phyloP scores from a whole-genome alignment of 495 filamentous ascomycete species.

The Aspergillus cristatus region DNA sequence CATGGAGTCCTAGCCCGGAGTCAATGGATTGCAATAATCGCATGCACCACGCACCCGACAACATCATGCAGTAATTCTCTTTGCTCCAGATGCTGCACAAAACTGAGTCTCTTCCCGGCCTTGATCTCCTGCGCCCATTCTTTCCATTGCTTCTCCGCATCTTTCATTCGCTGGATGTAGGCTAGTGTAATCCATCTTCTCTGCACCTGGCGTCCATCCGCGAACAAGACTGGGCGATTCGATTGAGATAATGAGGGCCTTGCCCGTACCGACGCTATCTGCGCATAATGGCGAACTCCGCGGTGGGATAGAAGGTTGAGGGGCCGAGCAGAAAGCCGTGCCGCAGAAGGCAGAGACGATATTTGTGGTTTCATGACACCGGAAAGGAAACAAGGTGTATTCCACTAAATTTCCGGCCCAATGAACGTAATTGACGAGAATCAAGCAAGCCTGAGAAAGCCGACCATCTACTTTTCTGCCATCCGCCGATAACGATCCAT shows the following conservation, averaged over 20 bases:
- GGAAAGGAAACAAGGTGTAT: too few relatives aligned
- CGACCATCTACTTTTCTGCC: too few relatives aligned
- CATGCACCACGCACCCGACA: slow-evolving; percentile 57
- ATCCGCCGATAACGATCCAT: slow-evolving; percentile 10
- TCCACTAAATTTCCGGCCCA: too few relatives aligned
- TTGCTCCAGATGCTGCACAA: slow-evolving; percentile 65
- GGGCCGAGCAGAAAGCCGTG: slow-evolving; percentile 12
- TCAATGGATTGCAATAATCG: background rate
- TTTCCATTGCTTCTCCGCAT: slow-evolving; percentile 51
- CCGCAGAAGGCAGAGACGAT: slow-evolving; percentile 16
- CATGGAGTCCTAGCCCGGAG: background rate
- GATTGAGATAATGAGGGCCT: slow-evolving; percentile 6
- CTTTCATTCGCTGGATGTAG: slow-evolving; percentile 40
- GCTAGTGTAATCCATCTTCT: slow-evolving; percentile 41
- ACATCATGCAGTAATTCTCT: slow-evolving; percentile 71
- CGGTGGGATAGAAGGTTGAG: slow-evolving; percentile 3
- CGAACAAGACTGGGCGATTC: slow-evolving; percentile 10
- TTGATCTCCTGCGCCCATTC: slow-evolving; percentile 45
- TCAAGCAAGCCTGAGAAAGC: too few relatives aligned
- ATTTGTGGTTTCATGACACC: slow-evolving; percentile 23
- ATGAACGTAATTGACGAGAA: too few relatives aligned
- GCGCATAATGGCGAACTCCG: slow-evolving; percentile 20
- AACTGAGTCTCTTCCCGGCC: slow-evolving; percentile 50
- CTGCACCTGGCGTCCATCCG: slow-evolving; percentile 11
- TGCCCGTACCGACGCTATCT: slow-evolving; percentile 10